Conservation (phyloP, 192 early-diverging fungal species). For the Coemansia sp. region DNA sequence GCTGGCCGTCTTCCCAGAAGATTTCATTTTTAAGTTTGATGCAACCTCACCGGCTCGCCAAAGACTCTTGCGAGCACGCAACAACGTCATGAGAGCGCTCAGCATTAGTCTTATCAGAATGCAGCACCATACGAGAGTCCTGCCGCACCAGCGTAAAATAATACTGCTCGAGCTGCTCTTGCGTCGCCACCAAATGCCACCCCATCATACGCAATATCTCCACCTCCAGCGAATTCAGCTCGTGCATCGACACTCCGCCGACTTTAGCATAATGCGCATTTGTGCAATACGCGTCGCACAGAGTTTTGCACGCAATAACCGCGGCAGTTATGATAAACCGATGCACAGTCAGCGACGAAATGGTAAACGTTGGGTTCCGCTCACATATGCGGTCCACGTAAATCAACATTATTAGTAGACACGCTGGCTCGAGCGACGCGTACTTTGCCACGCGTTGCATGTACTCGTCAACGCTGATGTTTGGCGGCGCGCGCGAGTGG, state of each 20-base stretch:
- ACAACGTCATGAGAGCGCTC: too few relatives aligned
- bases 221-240: slow-evolving; percentile 91
- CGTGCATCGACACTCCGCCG: slow-evolving; percentile 88
- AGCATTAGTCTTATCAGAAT: slow-evolving; percentile 14
- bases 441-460: slow-evolving; percentile 88
- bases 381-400: slow-evolving; percentile 92
- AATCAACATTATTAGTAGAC: slow-evolving; percentile 83
- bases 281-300: slow-evolving; percentile 94
- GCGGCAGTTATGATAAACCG: slow-evolving; percentile 90
- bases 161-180: slow-evolving; percentile 83
- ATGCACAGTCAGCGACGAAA: slow-evolving; percentile 91
- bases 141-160: slow-evolving; percentile 89
- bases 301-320: slow-evolving; percentile 80
- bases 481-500: slow-evolving; percentile 88
- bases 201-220: slow-evolving; percentile 87
- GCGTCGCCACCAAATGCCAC: slow-evolving; percentile 81
- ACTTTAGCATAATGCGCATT: slow-evolving; percentile 95
- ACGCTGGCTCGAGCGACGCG: slow-evolving; percentile 84
- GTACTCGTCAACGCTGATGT: slow-evolving; percentile 86
- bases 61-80: too few relatives aligned
- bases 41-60: too few relatives aligned
- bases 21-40: too few relatives aligned
- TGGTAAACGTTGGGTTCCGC: slow-evolving; percentile 73
- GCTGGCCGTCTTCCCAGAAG: too few relatives aligned
- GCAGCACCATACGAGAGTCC: slow-evolving; percentile 58